phyloP scores from a whole-genome alignment of 345 rosid species.

The Firmiana major region DNA sequence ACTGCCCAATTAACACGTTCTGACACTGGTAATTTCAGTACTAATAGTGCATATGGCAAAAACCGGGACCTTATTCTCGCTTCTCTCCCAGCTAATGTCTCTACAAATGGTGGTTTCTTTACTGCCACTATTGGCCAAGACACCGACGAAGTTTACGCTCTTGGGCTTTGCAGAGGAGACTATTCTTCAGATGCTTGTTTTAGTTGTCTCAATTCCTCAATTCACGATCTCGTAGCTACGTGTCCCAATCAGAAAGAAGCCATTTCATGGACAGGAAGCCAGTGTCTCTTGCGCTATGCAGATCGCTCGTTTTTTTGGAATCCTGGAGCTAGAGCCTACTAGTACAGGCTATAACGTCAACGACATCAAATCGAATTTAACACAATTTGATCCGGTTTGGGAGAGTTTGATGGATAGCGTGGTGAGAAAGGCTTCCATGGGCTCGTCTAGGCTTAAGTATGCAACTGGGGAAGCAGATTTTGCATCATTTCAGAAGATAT shows the following conservation, averaged over 20 bases:
- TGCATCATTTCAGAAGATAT: constrained; percentile 17
- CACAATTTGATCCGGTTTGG: constrained; percentile 30
- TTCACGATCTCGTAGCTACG: background rate
- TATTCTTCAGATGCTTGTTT: background rate
- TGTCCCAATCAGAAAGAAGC: constrained; percentile 27
- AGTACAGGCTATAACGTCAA: background rate
- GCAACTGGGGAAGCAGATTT: constrained; percentile 28
- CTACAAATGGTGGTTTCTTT: constrained; percentile 17
- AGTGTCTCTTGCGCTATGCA: constrained; percentile 15
- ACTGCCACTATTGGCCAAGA: constrained; percentile 2
- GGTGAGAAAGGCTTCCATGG: constrained; percentile 20
- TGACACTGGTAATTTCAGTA: constrained; percentile 18
- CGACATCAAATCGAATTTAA: constrained; percentile 8
- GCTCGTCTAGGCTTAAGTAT: constrained; percentile 29
- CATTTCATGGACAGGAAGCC: background rate
- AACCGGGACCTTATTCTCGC: constrained; percentile 21
- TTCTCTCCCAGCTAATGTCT: background rate
- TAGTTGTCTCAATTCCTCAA: background rate
- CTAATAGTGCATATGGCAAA: background rate
- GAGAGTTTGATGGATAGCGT: constrained; percentile 21
- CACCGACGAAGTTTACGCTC: constrained; percentile 15
- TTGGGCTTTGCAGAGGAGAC: constrained; percentile 27
- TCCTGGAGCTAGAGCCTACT: constrained; percentile 18
- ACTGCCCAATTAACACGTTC: background rate
- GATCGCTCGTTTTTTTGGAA: constrained; percentile 6